Base-by-base conservation (phyloP, 2,329 filamentous ascomycete genomes). In the Fusarium denticulatum region DNA sequence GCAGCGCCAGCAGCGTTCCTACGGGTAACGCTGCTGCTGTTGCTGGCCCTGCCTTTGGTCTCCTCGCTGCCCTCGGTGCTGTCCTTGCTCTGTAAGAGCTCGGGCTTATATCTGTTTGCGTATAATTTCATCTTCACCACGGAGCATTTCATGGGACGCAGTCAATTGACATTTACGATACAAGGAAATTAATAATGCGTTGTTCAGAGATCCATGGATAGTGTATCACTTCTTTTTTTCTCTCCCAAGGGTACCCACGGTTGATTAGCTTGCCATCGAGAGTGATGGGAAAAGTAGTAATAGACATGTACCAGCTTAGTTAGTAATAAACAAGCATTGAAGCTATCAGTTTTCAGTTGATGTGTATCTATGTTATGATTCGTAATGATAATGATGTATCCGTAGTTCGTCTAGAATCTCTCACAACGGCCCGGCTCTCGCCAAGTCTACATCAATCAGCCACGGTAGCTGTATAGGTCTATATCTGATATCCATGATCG, bases 361-460 rank as follows among this genome's bases (percentile, higher is more conserved):
- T 13, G 14, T 12, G 12, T 16, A 12, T 28, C 50, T 53, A 20
- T 52, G 30, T n/a, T 22, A 37, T 37, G 34, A 53, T 37, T 16
- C 24, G n/a, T 37, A 9, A 26, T 18, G n/a, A 12, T 32, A 9
- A n/a, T 20, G 10, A 8, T 43, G n/a, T 32, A 28, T 28, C 18
- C 26, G 26, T 22, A 22, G 12, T 15, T 53, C 13, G 22, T 46
- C 30, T 8, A 28, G 18, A 10, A 18, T 24, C 28, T 32, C 4
- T 39, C 26, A 45, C 22, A 30, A 22, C 10, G 28, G 26, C 13
- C 37, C 12, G 14, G 70, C 68, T 36, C 57, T 69, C 12, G 73
- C 77, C 40, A 90, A 79, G 32, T 86, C 83, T 11, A 89, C 66
- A 16, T 89, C 85, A 10, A 90, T 78, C 6, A 90, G 24, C 87